phyloP scores from a whole-genome alignment of 1,284 basidiomycete genomes.

The Pisolithus thermaeus region DNA sequence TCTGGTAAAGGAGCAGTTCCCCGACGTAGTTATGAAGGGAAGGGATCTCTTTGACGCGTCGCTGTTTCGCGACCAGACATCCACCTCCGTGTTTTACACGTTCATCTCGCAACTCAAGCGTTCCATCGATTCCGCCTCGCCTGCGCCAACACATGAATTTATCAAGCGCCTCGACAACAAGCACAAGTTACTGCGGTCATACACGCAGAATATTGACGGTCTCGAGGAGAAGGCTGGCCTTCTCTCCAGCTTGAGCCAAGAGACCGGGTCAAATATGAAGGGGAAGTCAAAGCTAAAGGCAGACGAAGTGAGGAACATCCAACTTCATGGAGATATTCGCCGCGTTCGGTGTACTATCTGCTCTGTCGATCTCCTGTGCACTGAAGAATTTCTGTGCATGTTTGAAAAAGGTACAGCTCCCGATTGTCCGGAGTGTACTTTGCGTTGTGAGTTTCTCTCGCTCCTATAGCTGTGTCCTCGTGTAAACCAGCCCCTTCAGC shows the following conservation, averaged over 20 bases:
- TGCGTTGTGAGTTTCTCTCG: constrained; percentile 57
- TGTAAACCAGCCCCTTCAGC: constrained; percentile 39
- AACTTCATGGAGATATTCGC: constrained; percentile 90
- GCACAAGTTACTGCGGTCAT: constrained; percentile 81
- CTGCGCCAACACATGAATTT: constrained; percentile 85
- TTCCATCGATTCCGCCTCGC: constrained; percentile 74
- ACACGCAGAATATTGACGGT: constrained; percentile 96
- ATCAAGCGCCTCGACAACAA: constrained; percentile 80
- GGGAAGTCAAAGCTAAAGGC: constrained; percentile 59
- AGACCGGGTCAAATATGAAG: constrained; percentile 47
- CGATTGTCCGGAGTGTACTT: constrained; percentile 75
- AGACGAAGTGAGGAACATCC: constrained; percentile 76
- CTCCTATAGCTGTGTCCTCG: neutral
- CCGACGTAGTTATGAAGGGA: constrained; percentile 78
- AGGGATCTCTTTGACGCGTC: constrained; percentile 88
- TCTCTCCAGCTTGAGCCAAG: constrained; percentile 52
- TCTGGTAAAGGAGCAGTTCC: constrained; percentile 81
- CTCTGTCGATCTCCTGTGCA: constrained; percentile 68
- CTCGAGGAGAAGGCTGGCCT: constrained; percentile 82
- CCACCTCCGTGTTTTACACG: constrained; percentile 87
- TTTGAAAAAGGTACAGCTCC: constrained; percentile 72
- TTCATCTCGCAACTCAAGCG: constrained; percentile 89
- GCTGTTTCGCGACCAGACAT: constrained; percentile 78
- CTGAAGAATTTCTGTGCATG: constrained; percentile 49
- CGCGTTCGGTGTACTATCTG: constrained; percentile 82